Evolutionary conservation across 495 filamentous ascomycete species (phyloP).

Genomic region (Hyaloscypha bicolor): DNA sequence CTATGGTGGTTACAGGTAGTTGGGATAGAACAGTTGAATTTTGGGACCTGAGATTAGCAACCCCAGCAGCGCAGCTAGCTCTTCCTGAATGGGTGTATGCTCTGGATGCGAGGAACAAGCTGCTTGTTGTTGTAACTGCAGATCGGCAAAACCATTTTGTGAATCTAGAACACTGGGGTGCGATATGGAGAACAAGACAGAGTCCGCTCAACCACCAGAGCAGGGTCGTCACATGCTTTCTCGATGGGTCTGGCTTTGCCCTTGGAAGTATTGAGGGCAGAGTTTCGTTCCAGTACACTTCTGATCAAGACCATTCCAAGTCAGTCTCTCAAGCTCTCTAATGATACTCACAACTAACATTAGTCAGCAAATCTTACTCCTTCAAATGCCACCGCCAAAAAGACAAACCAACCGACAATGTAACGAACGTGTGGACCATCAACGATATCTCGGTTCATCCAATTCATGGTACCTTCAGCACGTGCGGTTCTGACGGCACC

Average conservation of each 20-base stretch:
- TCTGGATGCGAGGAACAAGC: slow-evolving; percentile 76
- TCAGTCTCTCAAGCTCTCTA: neutral
- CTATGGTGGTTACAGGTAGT: slow-evolving; percentile 80
- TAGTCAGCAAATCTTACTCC: slow-evolving; percentile 68
- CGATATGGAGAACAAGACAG: slow-evolving; percentile 76
- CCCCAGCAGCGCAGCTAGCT: slow-evolving; percentile 61
- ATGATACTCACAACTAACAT: slow-evolving; percentile 14
- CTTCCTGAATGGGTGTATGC: slow-evolving; percentile 80
- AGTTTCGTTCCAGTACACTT: slow-evolving; percentile 81
- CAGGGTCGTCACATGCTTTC: slow-evolving; percentile 77
- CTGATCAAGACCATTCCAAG: slow-evolving; percentile 66
- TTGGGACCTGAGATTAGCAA: slow-evolving; percentile 77
- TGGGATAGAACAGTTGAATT: slow-evolving; percentile 97
- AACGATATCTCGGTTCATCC: slow-evolving; percentile 89
- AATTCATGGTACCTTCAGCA: slow-evolving; percentile 81
- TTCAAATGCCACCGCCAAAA: slow-evolving; percentile 90
- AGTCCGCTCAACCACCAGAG: slow-evolving; percentile 86
- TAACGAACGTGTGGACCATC: slow-evolving; percentile 79
- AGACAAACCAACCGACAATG: slow-evolving; percentile 45
- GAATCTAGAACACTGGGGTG: slow-evolving; percentile 72
- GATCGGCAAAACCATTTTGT: slow-evolving; percentile 84
- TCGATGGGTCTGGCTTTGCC: slow-evolving; percentile 77
- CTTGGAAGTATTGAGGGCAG: slow-evolving; percentile 85
- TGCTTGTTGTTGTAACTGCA: slow-evolving; percentile 81
- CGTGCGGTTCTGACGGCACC: slow-evolving; percentile 82